These are phyloP conservation scores for Thelephora terrestris DNA, from an alignment of 1,284 basidiomycete species.

Conservation along the genomic window DNA sequence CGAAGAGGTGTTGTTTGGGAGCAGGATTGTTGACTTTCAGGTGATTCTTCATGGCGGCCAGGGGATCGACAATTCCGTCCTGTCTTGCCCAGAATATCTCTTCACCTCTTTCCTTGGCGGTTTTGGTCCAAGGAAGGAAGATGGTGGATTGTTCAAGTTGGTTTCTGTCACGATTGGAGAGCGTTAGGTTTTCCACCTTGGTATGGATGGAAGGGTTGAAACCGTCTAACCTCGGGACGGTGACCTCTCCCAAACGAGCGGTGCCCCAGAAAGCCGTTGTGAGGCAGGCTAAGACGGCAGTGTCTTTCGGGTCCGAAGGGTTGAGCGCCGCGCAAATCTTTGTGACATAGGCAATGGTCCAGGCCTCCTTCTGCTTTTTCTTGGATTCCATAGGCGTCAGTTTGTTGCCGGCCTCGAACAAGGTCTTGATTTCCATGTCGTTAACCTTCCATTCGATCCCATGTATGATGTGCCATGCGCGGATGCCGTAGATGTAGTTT, in stretches of 20 bases:
- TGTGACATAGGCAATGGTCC: constrained; percentile 7
- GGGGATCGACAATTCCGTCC: constrained; percentile 18
- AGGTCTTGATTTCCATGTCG: constrained; percentile 1
- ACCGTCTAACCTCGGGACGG: constrained; percentile 15
- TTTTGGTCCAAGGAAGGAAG: constrained; percentile 24
- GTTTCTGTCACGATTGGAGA: constrained; percentile 7
- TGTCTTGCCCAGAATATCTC: constrained; percentile 10
- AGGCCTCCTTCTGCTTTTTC: constrained; percentile 7
- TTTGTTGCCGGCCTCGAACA: constrained; percentile 6
- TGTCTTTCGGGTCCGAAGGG: constrained; percentile 16
- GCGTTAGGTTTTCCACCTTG: constrained; percentile 10
- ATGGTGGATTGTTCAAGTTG: constrained; percentile 15
- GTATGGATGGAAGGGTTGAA: constrained; percentile 21
- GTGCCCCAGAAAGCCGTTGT: constrained; percentile 24
- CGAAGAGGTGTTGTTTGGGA: constrained; percentile 5
- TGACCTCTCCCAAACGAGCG: constrained; percentile 25
- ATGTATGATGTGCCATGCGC: constrained; percentile 20
- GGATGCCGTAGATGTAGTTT: constrained; percentile 14
- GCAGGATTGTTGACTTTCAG: constrained; percentile 21
- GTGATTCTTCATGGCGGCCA: constrained; percentile 19
- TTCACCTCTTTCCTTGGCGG: constrained; percentile 11
- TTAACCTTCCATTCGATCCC: constrained; percentile 12
- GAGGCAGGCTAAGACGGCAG: constrained; percentile 23
- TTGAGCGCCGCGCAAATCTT: constrained; percentile 4
- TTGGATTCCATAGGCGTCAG: constrained; percentile 4